Evolutionary conservation across 148 eudicot species (phyloP).

Genomic region (Chenopodium quinoa): DNA sequence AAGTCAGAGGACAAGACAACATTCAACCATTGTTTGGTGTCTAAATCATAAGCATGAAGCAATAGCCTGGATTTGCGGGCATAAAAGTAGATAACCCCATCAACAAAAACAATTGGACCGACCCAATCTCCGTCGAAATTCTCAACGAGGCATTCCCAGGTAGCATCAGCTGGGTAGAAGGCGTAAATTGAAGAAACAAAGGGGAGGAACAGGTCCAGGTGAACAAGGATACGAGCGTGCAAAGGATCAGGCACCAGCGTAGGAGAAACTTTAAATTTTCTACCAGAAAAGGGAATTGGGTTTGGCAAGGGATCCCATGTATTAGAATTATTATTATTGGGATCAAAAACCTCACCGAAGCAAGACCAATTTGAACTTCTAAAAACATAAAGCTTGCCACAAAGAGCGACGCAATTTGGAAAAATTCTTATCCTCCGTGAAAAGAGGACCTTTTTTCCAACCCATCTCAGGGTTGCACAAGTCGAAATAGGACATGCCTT

Average conservation of each 20-base stretch:
- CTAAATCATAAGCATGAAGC: not conserved
- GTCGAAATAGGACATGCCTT: not conserved
- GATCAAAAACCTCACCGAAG: not conserved
- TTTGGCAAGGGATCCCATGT: constrained; percentile 1
- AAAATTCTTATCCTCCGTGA: not conserved
- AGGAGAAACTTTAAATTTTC: not conserved
- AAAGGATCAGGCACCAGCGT: not conserved
- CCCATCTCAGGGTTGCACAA: not conserved
- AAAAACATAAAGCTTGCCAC: not conserved
- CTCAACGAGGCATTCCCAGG: not conserved
- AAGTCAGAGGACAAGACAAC: not conserved
- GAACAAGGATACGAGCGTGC: not conserved
- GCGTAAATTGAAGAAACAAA: not conserved
- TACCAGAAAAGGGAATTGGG: not conserved
- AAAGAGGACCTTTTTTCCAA: not conserved
- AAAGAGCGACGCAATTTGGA: not conserved
- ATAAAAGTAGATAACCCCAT: not conserved
- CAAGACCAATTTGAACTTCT: not conserved
- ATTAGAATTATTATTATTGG: not conserved
- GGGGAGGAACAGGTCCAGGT: not conserved
- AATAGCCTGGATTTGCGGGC: not conserved
- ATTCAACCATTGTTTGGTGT: constrained; percentile 1
- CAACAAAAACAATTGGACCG: not conserved
- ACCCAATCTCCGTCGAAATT: not conserved
- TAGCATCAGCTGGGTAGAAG: not conserved